Percentiles rank a stretch among this genome's conserved stretches.
phyloP scores from a whole-genome alignment of 225 moss, liverwort and hornwort genomes.

The Anthoceros angustus region DNA sequence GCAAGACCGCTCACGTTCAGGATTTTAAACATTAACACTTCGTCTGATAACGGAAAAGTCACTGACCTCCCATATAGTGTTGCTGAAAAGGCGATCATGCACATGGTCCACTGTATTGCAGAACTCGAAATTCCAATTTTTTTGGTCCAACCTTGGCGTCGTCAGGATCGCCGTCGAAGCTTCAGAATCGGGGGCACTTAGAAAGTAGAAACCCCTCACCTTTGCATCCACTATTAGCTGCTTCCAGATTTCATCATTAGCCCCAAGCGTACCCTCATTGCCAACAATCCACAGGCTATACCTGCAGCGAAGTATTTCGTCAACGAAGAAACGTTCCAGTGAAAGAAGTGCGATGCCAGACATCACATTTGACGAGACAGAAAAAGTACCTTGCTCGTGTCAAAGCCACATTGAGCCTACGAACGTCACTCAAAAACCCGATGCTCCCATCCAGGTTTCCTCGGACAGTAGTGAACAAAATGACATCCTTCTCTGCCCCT shows the following conservation, averaged over 20 bases:
- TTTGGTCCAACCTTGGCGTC: not conserved
- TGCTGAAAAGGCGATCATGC: not conserved
- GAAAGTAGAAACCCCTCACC: not conserved
- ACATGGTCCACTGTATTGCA: not conserved
- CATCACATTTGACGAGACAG: not conserved
- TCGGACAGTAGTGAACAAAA: slow-evolving; percentile 23
- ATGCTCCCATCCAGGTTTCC: slow-evolving; percentile 18
- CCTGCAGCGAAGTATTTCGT: not conserved
- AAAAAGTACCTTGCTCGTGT: slow-evolving; percentile 20
- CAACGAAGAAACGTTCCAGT: not conserved
- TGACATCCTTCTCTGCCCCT: slow-evolving; percentile 28
- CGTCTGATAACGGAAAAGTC: not conserved
- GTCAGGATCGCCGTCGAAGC: not conserved
- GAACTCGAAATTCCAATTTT: not conserved
- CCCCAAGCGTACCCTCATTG: not conserved
- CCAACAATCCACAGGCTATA: not conserved
- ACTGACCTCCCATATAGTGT: not conserved
- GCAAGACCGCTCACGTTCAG: no score
- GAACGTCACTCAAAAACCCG: slow-evolving; percentile 24
- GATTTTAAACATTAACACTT: no score
- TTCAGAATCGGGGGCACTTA: not conserved
- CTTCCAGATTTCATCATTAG: slow-evolving; percentile 4
- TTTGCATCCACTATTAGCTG: not conserved
- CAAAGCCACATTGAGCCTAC: slow-evolving; percentile 24
- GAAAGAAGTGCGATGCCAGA: not conserved